These are phyloP conservation scores for Wickerhamiella kurtzmanii DNA, from an alignment of 805 yeast genomes.

Conservation along the genomic window DNA sequence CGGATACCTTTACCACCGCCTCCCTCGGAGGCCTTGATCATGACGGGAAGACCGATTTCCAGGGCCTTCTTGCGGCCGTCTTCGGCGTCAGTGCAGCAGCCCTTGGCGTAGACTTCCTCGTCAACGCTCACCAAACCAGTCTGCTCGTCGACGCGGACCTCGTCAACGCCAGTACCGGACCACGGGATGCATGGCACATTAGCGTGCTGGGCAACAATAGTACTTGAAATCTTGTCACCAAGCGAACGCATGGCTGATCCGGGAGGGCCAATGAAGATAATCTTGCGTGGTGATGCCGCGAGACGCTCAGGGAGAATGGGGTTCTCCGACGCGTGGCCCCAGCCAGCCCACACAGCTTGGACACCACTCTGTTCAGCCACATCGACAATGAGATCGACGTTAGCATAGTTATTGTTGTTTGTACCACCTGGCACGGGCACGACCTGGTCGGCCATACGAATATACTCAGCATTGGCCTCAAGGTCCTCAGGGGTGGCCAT, in stretches of 20 bases:
- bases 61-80: conserved; percentile 81
- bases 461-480: conserved; percentile 92
- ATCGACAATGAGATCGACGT: conserved; percentile 93
- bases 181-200: conserved; percentile 97
- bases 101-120: conserved; percentile 70
- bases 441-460: conserved; percentile 97
- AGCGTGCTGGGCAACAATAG: conserved; percentile 98
- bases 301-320: conserved; percentile 86
- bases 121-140: conserved; percentile 80
- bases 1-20: conserved; percentile 99
- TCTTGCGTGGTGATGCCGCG: conserved; percentile 82
- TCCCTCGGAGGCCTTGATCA: conserved; percentile 99
- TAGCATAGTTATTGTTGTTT: conserved; percentile 95
- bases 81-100: conserved; percentile 75
- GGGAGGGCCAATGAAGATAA: conserved; percentile 96
- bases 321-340: conserved; percentile 99
- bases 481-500: conserved; percentile 99
- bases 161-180: conserved; percentile 96
- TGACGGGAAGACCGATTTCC: conserved; percentile 90
- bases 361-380: conserved; percentile 92
- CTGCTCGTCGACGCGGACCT: conserved; percentile 52
- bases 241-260: conserved; percentile 98
- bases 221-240: conserved; percentile 95
- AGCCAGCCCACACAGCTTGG: conserved; percentile 99
- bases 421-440: conserved; percentile 99